phyloP scores from a whole-genome alignment of 2,329 filamentous ascomycete genomes.

The Albophoma yamanashiensis region DNA sequence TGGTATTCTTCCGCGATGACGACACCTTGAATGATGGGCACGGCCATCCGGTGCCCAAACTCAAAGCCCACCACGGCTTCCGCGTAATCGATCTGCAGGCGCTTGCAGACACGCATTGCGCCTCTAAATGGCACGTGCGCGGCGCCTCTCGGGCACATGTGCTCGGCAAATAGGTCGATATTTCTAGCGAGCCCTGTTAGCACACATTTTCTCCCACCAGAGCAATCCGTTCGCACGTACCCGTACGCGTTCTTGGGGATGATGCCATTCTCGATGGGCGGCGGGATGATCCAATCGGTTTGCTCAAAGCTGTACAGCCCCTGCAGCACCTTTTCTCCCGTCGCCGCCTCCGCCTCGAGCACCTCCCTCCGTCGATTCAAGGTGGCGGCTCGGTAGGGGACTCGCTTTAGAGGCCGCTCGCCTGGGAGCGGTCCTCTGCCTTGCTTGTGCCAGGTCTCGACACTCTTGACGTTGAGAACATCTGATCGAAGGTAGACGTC shows the following conservation, averaged over 20 bases:
- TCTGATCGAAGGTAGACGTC: slow-evolving; percentile 73
- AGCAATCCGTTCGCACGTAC: slow-evolving; percentile 12
- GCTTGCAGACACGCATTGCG: slow-evolving; percentile 69
- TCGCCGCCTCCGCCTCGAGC: slow-evolving; percentile 69
- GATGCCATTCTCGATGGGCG: slow-evolving; percentile 69
- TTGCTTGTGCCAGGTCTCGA: slow-evolving; percentile 97
- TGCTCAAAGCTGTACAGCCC: slow-evolving; percentile 76
- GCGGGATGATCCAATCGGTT: slow-evolving; percentile 91
- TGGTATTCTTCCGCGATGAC: slow-evolving; percentile 78
- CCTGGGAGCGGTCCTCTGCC: slow-evolving; percentile 65
- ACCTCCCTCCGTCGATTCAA: slow-evolving; percentile 79
- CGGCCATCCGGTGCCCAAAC: slow-evolving; percentile 88
- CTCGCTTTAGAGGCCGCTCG: slow-evolving; percentile 69
- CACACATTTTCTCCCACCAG: not conserved
- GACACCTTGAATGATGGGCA: slow-evolving; percentile 83
- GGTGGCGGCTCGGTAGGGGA: slow-evolving; percentile 86
- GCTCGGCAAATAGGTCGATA: slow-evolving; percentile 88
- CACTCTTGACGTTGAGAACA: slow-evolving; percentile 75
- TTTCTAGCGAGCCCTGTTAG: slow-evolving; percentile 38
- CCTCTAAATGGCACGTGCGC: slow-evolving; percentile 74
- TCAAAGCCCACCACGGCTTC: slow-evolving; percentile 96
- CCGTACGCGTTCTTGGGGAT: slow-evolving; percentile 94
- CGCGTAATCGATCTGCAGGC: slow-evolving; percentile 76
- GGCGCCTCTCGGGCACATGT: slow-evolving; percentile 81
- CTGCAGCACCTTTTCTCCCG: slow-evolving; percentile 75